phyloP scores from a whole-genome alignment of 139 green algal species.

The Tetratostichococcus sp. region DNA sequence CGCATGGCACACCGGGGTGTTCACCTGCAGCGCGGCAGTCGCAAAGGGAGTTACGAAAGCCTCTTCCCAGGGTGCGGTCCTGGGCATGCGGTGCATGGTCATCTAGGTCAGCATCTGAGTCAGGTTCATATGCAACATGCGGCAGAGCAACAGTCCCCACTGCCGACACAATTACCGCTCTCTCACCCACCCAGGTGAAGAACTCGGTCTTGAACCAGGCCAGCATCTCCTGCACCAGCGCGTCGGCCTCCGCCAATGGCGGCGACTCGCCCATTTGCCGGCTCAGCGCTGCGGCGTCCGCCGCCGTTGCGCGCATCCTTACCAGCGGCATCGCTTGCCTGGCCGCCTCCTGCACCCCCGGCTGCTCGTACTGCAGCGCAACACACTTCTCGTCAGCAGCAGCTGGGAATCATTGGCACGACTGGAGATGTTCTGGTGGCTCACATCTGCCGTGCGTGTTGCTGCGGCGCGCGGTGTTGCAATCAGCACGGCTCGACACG shows the following conservation, averaged over 20 bases:
- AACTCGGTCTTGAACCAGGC: slow-evolving; percentile 72
- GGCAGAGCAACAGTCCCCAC: too few species aligned
- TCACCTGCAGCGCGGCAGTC: slow-evolving; percentile 6
- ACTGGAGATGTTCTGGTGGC: too few species aligned
- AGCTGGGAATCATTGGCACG: too few species aligned
- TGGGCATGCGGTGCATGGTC: too few species aligned
- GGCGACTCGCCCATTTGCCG: slow-evolving; percentile 27
- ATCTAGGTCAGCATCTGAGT: too few species aligned
- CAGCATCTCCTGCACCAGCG: slow-evolving; percentile 47
- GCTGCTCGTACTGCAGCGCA: slow-evolving; percentile 41
- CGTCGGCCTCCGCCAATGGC: slow-evolving; percentile 23
- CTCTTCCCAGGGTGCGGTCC: too few species aligned
- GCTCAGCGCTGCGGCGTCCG: slow-evolving; percentile 23
- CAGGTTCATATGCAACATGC: too few species aligned
- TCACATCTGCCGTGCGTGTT: too few species aligned
- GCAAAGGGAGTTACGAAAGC: too few species aligned
- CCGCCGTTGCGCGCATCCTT: slow-evolving; percentile 16
- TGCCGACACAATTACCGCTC: too few species aligned
- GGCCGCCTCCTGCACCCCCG: slow-evolving; percentile 39
- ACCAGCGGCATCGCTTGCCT: slow-evolving; percentile 51
- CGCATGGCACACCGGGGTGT: slow-evolving; percentile 38
- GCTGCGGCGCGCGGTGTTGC: too few species aligned
- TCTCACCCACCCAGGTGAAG: slow-evolving; percentile 60
- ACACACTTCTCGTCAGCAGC: neutral
- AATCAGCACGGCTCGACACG: too few species aligned